Evolutionary conservation across 23 red algal genomes (phyloP), one percentile per base, ranked within the genome.

Genomic region (Cyanidium caldarium): DNA sequence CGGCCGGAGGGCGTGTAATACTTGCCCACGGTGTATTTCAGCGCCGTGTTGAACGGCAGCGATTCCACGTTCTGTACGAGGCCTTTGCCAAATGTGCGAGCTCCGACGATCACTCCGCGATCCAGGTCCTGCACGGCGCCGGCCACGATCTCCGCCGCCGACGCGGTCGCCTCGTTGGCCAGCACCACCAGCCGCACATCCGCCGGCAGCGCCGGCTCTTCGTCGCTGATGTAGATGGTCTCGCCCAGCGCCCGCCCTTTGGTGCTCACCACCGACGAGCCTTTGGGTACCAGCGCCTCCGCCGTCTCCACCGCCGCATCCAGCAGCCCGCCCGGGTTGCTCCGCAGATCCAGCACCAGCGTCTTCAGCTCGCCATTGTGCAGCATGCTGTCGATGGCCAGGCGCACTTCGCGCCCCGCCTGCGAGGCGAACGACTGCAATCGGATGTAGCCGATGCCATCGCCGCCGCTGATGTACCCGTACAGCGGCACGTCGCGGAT

Each of bases 1-100:
- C 91, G 72, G 41, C 91, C 91, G 45, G 82, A 87, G 3, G 91
- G 91, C 19, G 91, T 96, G 78, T 96, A 96, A 74, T 96, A 96
- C 67, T 83, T 86, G 12, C 91, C 91, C 38, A 87, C 83, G 14
- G 91, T 96, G 73, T 80, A 96, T 36, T 86, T 87, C 23, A 96
- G 70, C 31, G 91, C 83, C 17, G 91, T 96, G 34, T 86, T 75
- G 56, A 72, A 87, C 21, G 91, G 91, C 25, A 96, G 69, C 66
- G 79, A 67, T 35, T 87, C 82, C 2, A 96, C 77, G 23, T 96
- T 87, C 41, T 96, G 91, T 28, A 96, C 82, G 28, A 96, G 80
- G 13, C 91, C 91, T 41, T 96, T 96, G 26, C 91, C 91, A 72
- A 88, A 96, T 25, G 79, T 96, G n/a, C 68, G 40, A 2, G 80